Evolutionary conservation across 495 filamentous ascomycete species (phyloP), one percentile per base, ranked within the genome.

Genomic region (Talaromyces wortmannii): DNA sequence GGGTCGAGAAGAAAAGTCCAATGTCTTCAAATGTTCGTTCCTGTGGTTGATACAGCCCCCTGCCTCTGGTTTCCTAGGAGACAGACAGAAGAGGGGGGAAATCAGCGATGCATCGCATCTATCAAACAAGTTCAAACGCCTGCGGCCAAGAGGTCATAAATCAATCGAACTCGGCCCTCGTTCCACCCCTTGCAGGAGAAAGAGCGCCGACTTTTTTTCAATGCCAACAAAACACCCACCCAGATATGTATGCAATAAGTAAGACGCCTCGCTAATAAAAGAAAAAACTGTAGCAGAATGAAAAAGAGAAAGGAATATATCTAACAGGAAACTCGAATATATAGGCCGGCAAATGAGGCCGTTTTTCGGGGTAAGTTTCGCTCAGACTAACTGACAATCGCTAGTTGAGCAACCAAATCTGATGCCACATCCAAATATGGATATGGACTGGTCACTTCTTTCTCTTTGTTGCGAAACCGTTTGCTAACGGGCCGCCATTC

Each of bases 361-460:
- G 36, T 5, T 13, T 10, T 40, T 13, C 36, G 13, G 36, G 36
- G 2, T 10, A 40, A 46, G 40, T 43, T 43, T 15, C 16, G 44
- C 7, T 46, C 15, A 50, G 10, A 16, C 42, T 53, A 53, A 32
- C 52, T 46, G 11, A 73, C 73, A 51, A 75, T 72, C 48, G 78
- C 78, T 53, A 81, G 61, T 58, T 81, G 78, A 46, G 77, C 76
- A 55, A 81, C 76, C 23, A 81, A 66, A 59, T 76, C 74, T 44
- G 76, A 80, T 47, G 78, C 75, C 49, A 81, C 72, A 58, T 81
- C 78, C 8, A 81, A 67, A 69, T 79, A 81, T 4, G 78, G 78
- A 64, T 81, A 79, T 8, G 78, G 77, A 55, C 76, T 79, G 13
- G 76, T 79, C 16, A 80, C 74, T 57, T 81, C 78, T 61, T 80